These are phyloP conservation scores for Tulasnella sp. DNA, from an alignment of 768 basidiomycete genomes.

Conservation along the genomic window DNA sequence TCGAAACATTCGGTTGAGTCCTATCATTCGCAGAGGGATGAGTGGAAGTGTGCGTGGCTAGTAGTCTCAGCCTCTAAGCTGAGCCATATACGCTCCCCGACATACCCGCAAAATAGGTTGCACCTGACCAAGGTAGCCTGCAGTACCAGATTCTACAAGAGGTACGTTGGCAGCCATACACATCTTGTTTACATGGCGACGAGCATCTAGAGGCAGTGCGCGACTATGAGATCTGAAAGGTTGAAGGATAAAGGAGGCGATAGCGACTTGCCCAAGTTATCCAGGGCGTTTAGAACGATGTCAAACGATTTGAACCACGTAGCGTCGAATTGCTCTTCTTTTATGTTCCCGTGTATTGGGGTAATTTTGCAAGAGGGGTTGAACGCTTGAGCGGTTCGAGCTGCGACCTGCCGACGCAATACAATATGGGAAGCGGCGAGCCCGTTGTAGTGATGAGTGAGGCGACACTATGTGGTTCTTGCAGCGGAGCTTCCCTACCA, in stretches of 20 bases:
- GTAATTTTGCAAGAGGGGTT: slow-evolving; percentile 82
- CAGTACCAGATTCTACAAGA: slow-evolving; percentile 92
- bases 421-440: not conserved
- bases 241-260: not conserved
- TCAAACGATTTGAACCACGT: slow-evolving; percentile 88
- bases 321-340: slow-evolving; percentile 81
- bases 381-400: slow-evolving; percentile 71
- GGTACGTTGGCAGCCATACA: slow-evolving; percentile 89
- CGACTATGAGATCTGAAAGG: not conserved
- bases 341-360: slow-evolving; percentile 92
- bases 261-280: slow-evolving; percentile 74
- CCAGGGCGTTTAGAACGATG: slow-evolving; percentile 89
- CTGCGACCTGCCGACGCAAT: slow-evolving; percentile 52
- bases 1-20: slow-evolving; percentile 92
- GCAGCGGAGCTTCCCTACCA: slow-evolving; percentile 42
- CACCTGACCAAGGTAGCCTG: slow-evolving; percentile 94
- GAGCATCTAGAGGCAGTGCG: slow-evolving; percentile 55
- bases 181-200: slow-evolving; percentile 94
- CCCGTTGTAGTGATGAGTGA: not conserved
- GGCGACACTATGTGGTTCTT: too few species aligned
- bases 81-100: not conserved
- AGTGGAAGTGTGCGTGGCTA: not conserved
- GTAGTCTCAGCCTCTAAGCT: not conserved
- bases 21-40: slow-evolving; percentile 34
- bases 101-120: slow-evolving; percentile 82